phyloP scores from a whole-genome alignment of 2,329 filamentous ascomycete genomes.

The Gnomoniopsis sp. region DNA sequence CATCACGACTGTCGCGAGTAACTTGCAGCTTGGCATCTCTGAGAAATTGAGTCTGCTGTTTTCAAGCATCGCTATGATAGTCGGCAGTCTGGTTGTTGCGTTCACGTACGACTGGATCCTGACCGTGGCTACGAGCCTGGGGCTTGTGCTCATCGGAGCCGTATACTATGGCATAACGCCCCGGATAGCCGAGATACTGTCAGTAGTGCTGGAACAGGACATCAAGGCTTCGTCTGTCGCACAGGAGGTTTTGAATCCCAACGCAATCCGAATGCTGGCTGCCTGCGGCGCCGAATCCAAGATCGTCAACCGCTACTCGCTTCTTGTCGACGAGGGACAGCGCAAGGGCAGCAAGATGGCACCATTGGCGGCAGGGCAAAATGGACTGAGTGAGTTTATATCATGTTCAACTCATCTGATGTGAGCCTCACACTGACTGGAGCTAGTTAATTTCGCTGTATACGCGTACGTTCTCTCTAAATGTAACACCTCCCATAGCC shows the following conservation, averaged over 20 bases:
- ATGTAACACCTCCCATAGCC: too few species aligned
- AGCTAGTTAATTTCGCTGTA: constrained; percentile 27
- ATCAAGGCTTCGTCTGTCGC: constrained; percentile 56
- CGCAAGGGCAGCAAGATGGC: constrained; percentile 45
- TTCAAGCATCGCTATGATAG: constrained; percentile 51
- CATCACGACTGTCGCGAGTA: constrained; percentile 61
- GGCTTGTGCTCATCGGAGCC: constrained; percentile 51
- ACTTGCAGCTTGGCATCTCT: constrained; percentile 59
- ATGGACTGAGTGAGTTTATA: constrained; percentile 46
- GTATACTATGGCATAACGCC: constrained; percentile 48
- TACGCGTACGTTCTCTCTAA: constrained; percentile 22
- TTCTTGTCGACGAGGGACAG: constrained; percentile 51
- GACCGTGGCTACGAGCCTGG: constrained; percentile 54
- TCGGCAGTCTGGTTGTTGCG: constrained; percentile 50
- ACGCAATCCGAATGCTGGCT: constrained; percentile 47
- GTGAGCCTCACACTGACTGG: background rate
- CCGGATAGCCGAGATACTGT: constrained; percentile 50
- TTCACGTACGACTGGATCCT: constrained; percentile 56
- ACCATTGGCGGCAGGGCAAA: constrained; percentile 42
- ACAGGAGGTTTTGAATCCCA: constrained; percentile 41
- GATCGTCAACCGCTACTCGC: constrained; percentile 49
- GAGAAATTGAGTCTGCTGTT: constrained; percentile 58
- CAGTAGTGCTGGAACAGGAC: constrained; percentile 44
- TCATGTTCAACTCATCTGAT: background rate
- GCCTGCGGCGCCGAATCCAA: constrained; percentile 59